Evolutionary conservation across 2,329 filamentous ascomycete species (phyloP).

Genomic region (Cytospora chrysosperma): DNA sequence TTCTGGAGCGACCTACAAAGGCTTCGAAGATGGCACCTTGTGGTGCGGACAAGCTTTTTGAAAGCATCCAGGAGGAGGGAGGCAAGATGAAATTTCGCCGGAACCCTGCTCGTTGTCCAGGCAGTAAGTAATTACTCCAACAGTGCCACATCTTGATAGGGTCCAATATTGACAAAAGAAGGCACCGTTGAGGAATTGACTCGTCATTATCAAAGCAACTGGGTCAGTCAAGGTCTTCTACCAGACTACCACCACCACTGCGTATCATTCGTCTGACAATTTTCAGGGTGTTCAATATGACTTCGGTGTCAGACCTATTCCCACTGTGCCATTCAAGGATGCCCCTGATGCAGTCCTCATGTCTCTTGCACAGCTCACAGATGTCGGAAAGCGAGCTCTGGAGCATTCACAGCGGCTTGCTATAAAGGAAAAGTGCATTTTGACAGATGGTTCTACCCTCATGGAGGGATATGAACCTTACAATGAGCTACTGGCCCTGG

Average conservation of each 20-base stretch:
- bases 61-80: slow-evolving; percentile 39
- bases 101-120: slow-evolving; percentile 36
- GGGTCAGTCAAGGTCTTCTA: slow-evolving; percentile 35
- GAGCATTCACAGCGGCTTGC: slow-evolving; percentile 27
- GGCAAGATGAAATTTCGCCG: slow-evolving; percentile 47
- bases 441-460: slow-evolving; percentile 21
- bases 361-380: slow-evolving; percentile 53
- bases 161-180: slow-evolving; percentile 31
- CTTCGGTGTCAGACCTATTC: slow-evolving; percentile 56
- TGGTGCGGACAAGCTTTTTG: slow-evolving; percentile 63
- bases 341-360: slow-evolving; percentile 49
- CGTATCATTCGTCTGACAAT: slow-evolving; percentile 28
- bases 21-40: slow-evolving; percentile 37
- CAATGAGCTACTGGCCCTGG: slow-evolving; percentile 63
- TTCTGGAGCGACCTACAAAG: slow-evolving; percentile 57
- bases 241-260: neutral
- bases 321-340: slow-evolving; percentile 44
- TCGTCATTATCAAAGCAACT: slow-evolving; percentile 54
- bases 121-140: slow-evolving; percentile 33
- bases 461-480: slow-evolving; percentile 43
- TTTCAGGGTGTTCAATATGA: slow-evolving; percentile 63
- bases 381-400: slow-evolving; percentile 49
- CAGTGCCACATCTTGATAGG: slow-evolving; percentile 7
- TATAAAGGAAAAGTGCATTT: slow-evolving; percentile 5
- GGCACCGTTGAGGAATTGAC: slow-evolving; percentile 45